A percentile compares a stretch with the other conserved stretches of the same genome.
These are phyloP conservation scores for Solanum appendiculatum DNA, from an alignment of 257 asterid species.

Conservation along the genomic window DNA sequence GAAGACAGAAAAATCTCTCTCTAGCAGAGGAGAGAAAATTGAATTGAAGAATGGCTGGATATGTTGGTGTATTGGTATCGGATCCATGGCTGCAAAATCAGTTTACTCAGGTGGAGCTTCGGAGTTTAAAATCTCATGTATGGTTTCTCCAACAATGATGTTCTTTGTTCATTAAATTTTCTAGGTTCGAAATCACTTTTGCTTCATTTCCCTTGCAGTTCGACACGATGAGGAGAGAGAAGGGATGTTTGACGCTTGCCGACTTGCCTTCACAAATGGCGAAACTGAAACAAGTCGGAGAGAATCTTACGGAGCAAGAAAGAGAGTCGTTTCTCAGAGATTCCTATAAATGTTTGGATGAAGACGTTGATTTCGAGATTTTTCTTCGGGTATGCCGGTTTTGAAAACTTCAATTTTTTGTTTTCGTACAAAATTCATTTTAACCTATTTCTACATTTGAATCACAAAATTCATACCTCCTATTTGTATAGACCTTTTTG, in stretches of 20 bases:
- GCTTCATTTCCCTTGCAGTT: constrained; percentile 34
- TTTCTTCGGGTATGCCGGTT: constrained; percentile 56
- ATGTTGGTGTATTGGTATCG: constrained; percentile 11
- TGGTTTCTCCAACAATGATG: neutral
- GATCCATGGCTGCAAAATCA: constrained; percentile 18
- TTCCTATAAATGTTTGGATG: constrained; percentile 53
- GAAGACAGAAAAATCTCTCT: neutral
- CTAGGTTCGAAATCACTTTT: neutral
- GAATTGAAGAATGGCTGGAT: constrained; percentile 3
- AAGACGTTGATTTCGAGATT: constrained; percentile 80
- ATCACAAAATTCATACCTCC: neutral
- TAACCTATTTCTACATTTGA: no score
- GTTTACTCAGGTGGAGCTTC: constrained; percentile 12
- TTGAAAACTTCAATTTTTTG: neutral
- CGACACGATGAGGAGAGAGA: constrained; percentile 68
- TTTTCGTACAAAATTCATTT: no score
- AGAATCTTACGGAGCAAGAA: constrained; percentile 73
- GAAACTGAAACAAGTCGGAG: constrained; percentile 80
- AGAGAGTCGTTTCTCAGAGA: constrained; percentile 64
- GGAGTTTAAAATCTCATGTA: constrained; percentile 9
- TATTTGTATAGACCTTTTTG: neutral
- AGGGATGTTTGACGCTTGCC: constrained; percentile 44
- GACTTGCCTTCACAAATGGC: constrained; percentile 85
- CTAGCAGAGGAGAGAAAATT: no score
- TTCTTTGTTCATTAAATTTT: neutral